A percentile compares a stretch with the other conserved stretches of the same genome.
Conservation (phyloP, 345 rosid species). For the Boechera stricta region DNA sequence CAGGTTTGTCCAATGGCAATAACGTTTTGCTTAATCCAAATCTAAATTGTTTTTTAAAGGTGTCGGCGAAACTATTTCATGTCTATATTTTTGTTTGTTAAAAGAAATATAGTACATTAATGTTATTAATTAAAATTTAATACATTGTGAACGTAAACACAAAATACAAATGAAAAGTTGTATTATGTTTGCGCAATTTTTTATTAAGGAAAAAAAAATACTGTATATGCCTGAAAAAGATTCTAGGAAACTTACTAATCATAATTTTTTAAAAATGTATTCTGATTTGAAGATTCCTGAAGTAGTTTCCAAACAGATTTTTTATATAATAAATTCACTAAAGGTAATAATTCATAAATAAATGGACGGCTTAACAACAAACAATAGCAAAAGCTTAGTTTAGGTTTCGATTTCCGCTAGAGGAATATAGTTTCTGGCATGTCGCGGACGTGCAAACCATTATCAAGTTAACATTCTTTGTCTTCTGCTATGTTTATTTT, state of each 20-base stretch:
- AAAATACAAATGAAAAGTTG: too few species aligned
- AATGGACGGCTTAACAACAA: slow-evolving; percentile 21
- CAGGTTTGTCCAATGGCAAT: too few species aligned
- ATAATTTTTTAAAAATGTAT: neutral
- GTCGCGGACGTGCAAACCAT: slow-evolving; percentile 35
- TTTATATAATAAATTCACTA: neutral
- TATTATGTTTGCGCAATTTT: too few species aligned
- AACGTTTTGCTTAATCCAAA: too few species aligned
- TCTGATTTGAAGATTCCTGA: neutral
- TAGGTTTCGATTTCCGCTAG: too few species aligned
- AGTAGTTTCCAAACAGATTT: neutral
- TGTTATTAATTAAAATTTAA: too few species aligned
- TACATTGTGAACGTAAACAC: too few species aligned
- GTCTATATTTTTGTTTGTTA: too few species aligned
- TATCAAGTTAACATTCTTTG: slow-evolving; percentile 22
- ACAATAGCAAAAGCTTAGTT: neutral
- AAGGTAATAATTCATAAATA: slow-evolving; percentile 4
- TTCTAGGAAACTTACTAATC: neutral
- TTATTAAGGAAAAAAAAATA: too few species aligned
- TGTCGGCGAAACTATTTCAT: too few species aligned
- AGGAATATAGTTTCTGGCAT: slow-evolving; percentile 30
- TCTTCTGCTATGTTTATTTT: slow-evolving; percentile 1
- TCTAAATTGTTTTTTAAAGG: too few species aligned
- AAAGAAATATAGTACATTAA: too few species aligned
- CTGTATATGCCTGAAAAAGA: neutral